These are phyloP conservation scores for Candida sphagnicola DNA, from an alignment of 805 yeast genomes.

Conservation along the genomic window DNA sequence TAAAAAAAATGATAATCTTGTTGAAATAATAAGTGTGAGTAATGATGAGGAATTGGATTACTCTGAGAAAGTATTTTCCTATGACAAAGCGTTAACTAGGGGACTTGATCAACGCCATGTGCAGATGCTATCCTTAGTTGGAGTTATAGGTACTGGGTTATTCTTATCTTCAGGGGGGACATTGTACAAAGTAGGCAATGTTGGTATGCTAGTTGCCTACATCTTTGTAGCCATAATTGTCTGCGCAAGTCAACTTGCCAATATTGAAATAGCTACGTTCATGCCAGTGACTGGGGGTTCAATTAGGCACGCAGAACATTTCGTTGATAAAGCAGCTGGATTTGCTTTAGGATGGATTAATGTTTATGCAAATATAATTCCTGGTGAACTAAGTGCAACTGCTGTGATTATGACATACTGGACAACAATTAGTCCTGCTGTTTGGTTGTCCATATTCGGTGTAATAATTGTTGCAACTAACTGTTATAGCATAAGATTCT, in stretches of 20 bases:
- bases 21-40: background rate
- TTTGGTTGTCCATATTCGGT: conserved; percentile 43
- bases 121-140: conserved; percentile 18
- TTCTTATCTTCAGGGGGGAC: conserved; percentile 53
- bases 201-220: conserved; percentile 48
- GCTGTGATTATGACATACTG: conserved; percentile 45
- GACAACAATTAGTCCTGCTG: conserved; percentile 41
- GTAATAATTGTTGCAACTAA: conserved; percentile 31
- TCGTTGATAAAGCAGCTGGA: conserved; percentile 43
- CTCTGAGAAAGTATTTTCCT: conserved; percentile 7
- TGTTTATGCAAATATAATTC: conserved; percentile 30
- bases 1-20: background rate
- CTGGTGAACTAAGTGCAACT: conserved; percentile 44
- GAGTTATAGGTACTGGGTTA: conserved; percentile 46
- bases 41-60: background rate
- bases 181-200: conserved; percentile 39
- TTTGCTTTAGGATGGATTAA: conserved; percentile 45
- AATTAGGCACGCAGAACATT: conserved; percentile 32
- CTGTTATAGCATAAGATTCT: conserved; percentile 32
- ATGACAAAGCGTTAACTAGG: conserved; percentile 13
- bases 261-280: conserved; percentile 34
- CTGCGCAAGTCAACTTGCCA: conserved; percentile 37
- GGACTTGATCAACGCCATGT: conserved; percentile 17
- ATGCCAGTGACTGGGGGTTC: conserved; percentile 36
- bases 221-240: conserved; percentile 41